A percentile compares a stretch with the other conserved stretches of the same genome.
These are phyloP conservation scores for Acanthamoeba castellanii DNA, from an alignment of 208 protist genomes.

Conservation along the genomic window DNA sequence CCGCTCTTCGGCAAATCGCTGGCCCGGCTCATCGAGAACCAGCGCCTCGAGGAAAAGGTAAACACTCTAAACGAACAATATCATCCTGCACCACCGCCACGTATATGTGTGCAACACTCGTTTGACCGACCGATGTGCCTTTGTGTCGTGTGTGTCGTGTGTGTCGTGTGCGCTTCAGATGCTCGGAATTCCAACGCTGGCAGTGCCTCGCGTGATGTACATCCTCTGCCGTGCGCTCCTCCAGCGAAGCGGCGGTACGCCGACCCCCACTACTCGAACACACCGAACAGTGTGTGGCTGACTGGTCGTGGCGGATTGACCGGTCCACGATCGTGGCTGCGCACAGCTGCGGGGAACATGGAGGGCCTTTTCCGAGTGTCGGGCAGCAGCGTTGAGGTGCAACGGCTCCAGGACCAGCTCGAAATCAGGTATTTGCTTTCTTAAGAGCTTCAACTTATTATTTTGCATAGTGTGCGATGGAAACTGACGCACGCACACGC, in stretches of 20 bases:
- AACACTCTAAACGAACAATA: no score
- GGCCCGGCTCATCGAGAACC: conserved; percentile 7
- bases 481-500: no score
- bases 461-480: no score
- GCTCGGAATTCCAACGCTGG: background rate
- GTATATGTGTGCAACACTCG: no score
- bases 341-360: background rate
- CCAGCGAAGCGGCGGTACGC: background rate
- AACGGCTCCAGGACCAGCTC: background rate
- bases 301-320: no score
- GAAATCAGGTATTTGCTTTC: background rate
- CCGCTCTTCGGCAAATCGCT: background rate
- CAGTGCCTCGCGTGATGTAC: background rate
- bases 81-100: background rate
- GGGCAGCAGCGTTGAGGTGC: background rate
- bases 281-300: background rate
- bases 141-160: no score
- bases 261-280: background rate
- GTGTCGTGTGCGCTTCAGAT: background rate
- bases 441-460: no score
- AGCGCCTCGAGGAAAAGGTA: conserved; percentile 13
- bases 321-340: background rate
- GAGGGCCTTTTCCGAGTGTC: conserved; percentile 10
- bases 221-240: conserved; percentile 24
- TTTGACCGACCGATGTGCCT: no score